Conservation (phyloP, 2,329 filamentous ascomycete genomes). For the Aspergillus ibericus region DNA sequence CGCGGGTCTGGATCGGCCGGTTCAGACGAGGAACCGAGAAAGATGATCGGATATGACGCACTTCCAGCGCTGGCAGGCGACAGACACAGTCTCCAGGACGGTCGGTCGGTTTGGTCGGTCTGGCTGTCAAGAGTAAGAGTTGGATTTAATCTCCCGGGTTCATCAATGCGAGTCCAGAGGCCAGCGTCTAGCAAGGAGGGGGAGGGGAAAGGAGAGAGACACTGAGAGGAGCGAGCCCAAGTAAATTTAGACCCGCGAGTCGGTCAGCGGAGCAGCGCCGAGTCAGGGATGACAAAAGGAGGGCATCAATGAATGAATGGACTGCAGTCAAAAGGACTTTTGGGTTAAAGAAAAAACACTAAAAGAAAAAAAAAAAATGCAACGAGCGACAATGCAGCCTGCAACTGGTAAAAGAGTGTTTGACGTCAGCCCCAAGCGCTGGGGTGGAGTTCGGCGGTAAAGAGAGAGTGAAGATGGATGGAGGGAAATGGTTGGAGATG, state of each 20-base stretch:
- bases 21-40: not conserved
- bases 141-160: not conserved
- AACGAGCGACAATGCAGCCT: not conserved
- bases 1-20: not conserved
- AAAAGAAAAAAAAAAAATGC: not conserved
- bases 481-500: not conserved
- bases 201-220: not conserved
- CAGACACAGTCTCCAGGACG: not conserved
- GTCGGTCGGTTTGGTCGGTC: not conserved
- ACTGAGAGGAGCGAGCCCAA: not conserved
- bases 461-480: not conserved
- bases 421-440: constrained; percentile 1
- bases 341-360: not conserved
- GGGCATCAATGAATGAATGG: not conserved
- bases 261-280: not conserved
- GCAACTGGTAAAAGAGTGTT: not conserved
- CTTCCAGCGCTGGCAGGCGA: not conserved
- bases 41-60: not conserved
- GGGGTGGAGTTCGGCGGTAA: not conserved
- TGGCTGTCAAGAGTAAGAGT: not conserved
- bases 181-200: not conserved
- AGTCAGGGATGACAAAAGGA: not conserved
- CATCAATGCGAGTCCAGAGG: not conserved
- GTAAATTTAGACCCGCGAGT: not conserved
- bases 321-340: too few species aligned